phyloP scores from a whole-genome alignment of 352 stramenopile species.

The Globisporangium cystogenes region DNA sequence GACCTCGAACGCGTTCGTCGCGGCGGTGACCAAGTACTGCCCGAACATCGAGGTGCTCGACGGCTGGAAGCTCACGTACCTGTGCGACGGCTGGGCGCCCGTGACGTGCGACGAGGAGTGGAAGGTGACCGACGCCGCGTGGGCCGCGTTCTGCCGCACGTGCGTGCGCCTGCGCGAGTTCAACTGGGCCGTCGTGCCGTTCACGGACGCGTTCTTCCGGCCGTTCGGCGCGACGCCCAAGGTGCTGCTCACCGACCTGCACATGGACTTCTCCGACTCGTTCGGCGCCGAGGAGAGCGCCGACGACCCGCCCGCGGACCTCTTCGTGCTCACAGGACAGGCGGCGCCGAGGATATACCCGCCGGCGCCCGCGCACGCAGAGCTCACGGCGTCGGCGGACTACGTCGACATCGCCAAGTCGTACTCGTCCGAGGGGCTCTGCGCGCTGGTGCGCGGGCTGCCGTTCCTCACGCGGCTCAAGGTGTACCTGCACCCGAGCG shows the following conservation, averaged over 20 bases:
- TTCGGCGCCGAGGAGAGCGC: slow-evolving; percentile 7
- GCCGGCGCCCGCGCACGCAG: neutral
- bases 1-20: slow-evolving; percentile 35
- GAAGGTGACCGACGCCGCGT: slow-evolving; percentile 7
- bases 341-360: neutral
- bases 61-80: slow-evolving; percentile 50
- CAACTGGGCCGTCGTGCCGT: slow-evolving; percentile 31
- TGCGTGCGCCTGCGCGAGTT: slow-evolving; percentile 17
- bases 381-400: neutral
- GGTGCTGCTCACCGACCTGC: slow-evolving; percentile 30
- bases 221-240: slow-evolving; percentile 22
- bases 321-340: neutral
- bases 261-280: slow-evolving; percentile 31
- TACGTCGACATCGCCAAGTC: slow-evolving; percentile 15
- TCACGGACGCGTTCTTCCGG: slow-evolving; percentile 24
- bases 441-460: slow-evolving; percentile 22
- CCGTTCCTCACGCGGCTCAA: slow-evolving; percentile 31
- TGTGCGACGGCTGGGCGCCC: neutral
- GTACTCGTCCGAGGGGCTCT: slow-evolving; percentile 29
- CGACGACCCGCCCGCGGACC: slow-evolving; percentile 1
- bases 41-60: slow-evolving; percentile 51
- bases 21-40: slow-evolving; percentile 33
- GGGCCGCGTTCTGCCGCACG: slow-evolving; percentile 21
- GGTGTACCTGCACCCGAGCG: slow-evolving; percentile 27
- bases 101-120: slow-evolving; percentile 1